Percentiles rank a stretch among this genome's conserved stretches.
Evolutionary conservation across 257 asterid genomes (phyloP).

Genomic region (Solanum etuberosum): DNA sequence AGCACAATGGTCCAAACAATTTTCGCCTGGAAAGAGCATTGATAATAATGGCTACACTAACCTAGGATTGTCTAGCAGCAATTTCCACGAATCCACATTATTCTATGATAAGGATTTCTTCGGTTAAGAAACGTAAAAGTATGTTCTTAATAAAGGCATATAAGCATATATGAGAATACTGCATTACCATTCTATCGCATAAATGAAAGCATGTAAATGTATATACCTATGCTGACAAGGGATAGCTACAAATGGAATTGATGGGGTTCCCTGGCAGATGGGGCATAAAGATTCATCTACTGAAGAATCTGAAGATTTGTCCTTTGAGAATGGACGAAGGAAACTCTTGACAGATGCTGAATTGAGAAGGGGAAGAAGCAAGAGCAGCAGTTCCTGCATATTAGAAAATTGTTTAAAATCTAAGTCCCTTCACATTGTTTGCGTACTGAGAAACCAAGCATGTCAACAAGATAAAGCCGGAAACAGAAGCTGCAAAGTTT

Average conservation of each 20-base stretch:
- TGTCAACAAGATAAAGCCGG: not conserved
- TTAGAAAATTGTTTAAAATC: not conserved
- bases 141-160: not conserved
- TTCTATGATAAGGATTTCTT: not conserved
- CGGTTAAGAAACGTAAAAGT: not conserved
- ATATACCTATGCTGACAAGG: constrained; percentile 92
- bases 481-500: not conserved
- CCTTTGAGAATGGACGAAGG: constrained; percentile 75
- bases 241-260: constrained; percentile 77
- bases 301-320: constrained; percentile 55
- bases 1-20: not conserved
- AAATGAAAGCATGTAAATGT: not conserved
- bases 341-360: constrained; percentile 72
- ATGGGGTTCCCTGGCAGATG: constrained; percentile 73
- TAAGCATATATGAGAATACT: not conserved
- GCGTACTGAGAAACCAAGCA: not conserved
- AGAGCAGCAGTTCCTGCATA: constrained; percentile 79
- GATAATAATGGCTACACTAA: not conserved
- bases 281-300: constrained; percentile 71
- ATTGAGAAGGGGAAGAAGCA: constrained; percentile 91
- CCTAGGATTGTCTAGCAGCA: not conserved
- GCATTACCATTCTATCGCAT: not conserved
- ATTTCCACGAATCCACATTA: not conserved
- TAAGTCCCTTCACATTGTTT: not conserved
- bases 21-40: not conserved